Evolutionary conservation across 345 rosid species (phyloP).

Genomic region (Alliaria petiolata): DNA sequence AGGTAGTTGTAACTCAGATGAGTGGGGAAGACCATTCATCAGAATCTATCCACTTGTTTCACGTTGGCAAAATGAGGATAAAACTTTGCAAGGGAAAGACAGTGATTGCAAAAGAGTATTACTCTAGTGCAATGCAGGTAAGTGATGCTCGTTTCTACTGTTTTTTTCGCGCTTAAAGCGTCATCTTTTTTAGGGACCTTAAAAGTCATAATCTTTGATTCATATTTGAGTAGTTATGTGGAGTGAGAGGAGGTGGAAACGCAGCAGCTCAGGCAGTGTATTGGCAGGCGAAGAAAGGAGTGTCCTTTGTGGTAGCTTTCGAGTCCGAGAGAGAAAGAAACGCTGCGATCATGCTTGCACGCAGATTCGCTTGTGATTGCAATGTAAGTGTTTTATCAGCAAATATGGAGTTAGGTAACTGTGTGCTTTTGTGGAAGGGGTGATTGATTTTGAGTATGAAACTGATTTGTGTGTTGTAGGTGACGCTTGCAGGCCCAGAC

Average conservation of each 20-base stretch:
- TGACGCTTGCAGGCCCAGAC: constrained; percentile 36
- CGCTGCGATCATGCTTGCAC: constrained; percentile 87
- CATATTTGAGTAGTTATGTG: constrained; percentile 59
- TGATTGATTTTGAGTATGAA: constrained; percentile 5
- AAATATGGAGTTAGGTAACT: not conserved
- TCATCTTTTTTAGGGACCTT: not conserved
- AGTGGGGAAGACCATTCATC: constrained; percentile 63
- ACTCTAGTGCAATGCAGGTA: constrained; percentile 89
- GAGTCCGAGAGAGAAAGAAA: constrained; percentile 90
- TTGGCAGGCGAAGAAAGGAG: constrained; percentile 82
- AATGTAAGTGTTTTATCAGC: constrained; percentile 52
- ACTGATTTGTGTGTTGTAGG: constrained; percentile 18
- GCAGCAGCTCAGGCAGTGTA: constrained; percentile 92
- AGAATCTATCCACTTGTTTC: constrained; percentile 81
- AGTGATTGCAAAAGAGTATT: constrained; percentile 76
- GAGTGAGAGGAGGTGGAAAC: constrained; percentile 98
- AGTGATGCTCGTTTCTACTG: not conserved
- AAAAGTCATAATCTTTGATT: not conserved
- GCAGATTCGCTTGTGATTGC: constrained; percentile 94
- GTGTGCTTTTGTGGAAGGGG: not conserved
- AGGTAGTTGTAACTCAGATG: constrained; percentile 85
- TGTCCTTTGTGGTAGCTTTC: constrained; percentile 76
- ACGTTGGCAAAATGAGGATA: constrained; percentile 96
- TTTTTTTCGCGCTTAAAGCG: not conserved
- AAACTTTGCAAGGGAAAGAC: constrained; percentile 80